Conservation (phyloP, 805 yeast genomes). For the Yamadazyma akitaensis region DNA sequence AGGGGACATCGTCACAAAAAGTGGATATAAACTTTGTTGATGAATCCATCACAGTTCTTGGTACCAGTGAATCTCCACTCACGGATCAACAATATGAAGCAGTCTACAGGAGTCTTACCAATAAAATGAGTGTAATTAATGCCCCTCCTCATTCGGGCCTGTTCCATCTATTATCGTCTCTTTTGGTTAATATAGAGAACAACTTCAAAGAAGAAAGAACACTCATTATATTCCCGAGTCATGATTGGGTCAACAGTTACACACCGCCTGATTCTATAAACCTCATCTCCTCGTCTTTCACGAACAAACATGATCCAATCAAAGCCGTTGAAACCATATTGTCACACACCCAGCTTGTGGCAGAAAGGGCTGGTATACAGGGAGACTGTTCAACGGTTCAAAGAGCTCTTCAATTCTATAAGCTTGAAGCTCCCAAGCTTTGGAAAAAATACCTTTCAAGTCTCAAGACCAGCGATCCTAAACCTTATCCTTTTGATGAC, state of each 20-base stretch:
- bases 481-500: slow-evolving; percentile 3
- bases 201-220: slow-evolving; percentile 5
- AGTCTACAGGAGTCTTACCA: not conserved
- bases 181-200: not conserved
- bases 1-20: not conserved
- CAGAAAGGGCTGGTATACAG: not conserved
- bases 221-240: slow-evolving; percentile 8
- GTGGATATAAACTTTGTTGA: not conserved
- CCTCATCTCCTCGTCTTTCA: not conserved
- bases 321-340: slow-evolving; percentile 1
- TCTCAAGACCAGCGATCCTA: not conserved
- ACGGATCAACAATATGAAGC: not conserved
- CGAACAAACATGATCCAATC: not conserved
- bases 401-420: slow-evolving; percentile 1
- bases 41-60: not conserved
- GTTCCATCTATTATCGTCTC: not conserved
- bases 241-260: slow-evolving; percentile 1
- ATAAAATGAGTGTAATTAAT: not conserved
- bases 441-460: not conserved
- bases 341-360: not conserved
- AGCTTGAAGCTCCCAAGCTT: not conserved
- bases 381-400: not conserved
- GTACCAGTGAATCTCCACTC: not conserved
- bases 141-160: not conserved
- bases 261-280: not conserved